Evolutionary conservation across 2,329 filamentous ascomycete species (phyloP).

Genomic region (Lecanicillium sp.): DNA sequence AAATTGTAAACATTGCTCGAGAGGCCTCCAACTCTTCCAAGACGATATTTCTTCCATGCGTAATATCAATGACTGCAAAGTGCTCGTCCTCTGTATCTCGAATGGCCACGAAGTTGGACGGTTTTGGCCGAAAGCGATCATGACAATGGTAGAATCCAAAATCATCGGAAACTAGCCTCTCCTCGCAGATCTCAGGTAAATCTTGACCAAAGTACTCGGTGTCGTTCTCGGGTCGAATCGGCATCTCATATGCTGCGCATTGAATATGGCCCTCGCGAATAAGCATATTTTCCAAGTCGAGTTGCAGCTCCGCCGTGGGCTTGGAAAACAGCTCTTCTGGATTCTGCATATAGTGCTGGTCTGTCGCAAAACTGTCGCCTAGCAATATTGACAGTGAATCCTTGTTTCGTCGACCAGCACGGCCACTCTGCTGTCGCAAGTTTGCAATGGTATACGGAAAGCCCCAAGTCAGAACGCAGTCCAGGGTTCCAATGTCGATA

Average conservation of each 20-base stretch:
- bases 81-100: conserved; percentile 84
- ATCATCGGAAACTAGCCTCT: conserved; percentile 67
- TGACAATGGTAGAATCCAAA: conserved; percentile 87
- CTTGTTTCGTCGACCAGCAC: conserved; percentile 85
- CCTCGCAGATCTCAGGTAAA: conserved; percentile 62
- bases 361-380: conserved; percentile 81
- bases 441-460: conserved; percentile 97
- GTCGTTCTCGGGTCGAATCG: conserved; percentile 74
- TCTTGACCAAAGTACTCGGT: conserved; percentile 71
- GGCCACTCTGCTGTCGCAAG: conserved; percentile 86
- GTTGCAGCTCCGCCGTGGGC: conserved; percentile 81
- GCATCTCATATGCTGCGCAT: conserved; percentile 93
- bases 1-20: conserved; percentile 91
- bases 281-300: conserved; percentile 87
- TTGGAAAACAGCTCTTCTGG: conserved; percentile 90
- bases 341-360: conserved; percentile 96
- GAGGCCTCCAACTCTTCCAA: conserved; percentile 95
- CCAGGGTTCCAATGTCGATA: conserved; percentile 89
- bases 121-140: conserved; percentile 77
- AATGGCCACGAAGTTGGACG: conserved; percentile 78
- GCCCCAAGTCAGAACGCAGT: conserved; percentile 88
- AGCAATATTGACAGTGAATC: conserved; percentile 88
- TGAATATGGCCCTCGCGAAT: conserved; percentile 91
- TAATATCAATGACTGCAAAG: conserved; percentile 88
- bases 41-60: conserved; percentile 73